Evolutionary conservation across 1,284 basidiomycete genomes (phyloP).

Genomic region (Apiotrichum gracile): DNA sequence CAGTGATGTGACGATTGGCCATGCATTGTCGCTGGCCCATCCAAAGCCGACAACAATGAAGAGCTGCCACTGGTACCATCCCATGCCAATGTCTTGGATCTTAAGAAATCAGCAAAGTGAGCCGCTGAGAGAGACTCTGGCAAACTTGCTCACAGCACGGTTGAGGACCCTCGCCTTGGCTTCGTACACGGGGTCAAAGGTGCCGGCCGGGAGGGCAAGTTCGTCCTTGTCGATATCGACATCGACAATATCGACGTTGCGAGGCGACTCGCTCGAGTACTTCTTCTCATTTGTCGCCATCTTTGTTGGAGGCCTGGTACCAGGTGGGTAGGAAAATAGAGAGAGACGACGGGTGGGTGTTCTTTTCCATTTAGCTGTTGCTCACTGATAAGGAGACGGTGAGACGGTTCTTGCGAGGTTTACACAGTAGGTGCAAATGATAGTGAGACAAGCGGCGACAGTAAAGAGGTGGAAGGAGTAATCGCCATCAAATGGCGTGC

Average conservation of each 20-base stretch:
- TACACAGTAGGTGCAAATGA: no score
- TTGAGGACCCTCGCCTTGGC: conserved; percentile 40
- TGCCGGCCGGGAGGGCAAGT: conserved; percentile 9
- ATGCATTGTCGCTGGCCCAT: conserved; percentile 47
- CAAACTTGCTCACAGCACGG: conserved; percentile 20
- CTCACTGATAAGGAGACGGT: no score
- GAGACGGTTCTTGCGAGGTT: no score
- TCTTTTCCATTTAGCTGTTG: no score
- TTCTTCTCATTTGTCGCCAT: background rate
- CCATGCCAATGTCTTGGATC: conserved; percentile 55
- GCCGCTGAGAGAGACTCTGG: background rate
- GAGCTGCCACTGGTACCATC: conserved; percentile 58
- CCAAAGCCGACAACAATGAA: conserved; percentile 54
- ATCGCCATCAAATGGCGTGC: no score
- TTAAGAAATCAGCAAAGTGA: conserved; percentile 1
- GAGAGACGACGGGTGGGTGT: background rate
- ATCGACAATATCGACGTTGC: background rate
- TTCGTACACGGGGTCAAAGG: conserved; percentile 34
- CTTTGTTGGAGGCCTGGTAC: background rate
- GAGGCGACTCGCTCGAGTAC: background rate
- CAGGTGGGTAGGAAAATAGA: background rate
- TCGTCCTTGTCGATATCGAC: conserved; percentile 3
- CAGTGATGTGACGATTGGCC: conserved; percentile 28
- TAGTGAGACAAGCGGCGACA: no score
- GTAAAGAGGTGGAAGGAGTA: no score